Evolutionary conservation across 345 rosid species (phyloP), one percentile per base, ranked within the genome.

Genomic region (Geranium brycei): DNA sequence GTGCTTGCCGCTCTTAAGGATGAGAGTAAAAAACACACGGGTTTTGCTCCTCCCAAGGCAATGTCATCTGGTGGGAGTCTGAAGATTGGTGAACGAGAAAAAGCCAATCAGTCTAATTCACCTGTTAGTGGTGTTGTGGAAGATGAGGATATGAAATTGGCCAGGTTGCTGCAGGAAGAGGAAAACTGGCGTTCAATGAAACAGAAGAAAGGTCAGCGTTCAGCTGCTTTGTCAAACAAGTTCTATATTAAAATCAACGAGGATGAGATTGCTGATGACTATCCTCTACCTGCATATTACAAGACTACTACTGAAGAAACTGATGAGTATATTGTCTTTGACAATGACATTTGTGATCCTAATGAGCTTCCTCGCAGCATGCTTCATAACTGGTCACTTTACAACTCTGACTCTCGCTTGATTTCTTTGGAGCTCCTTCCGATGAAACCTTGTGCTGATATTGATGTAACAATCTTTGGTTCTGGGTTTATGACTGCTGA

Each of bases 361-460:
- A 75, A 72, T 51, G 80, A 85, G 5, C 91, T 91, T 23, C 98
- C 92, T 59, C 77, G 70, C 57, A 79, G 73, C 64, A 76, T 82
- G 83, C 89, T 91, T 14, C 85, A 91, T 64, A 76, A 87, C 53
- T 91, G 96, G 98, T 75, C 98, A 4, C 86, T 91, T 57, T 91
- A 91, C 73, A 85, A 91, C 66, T 85, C 82, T 12, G 89, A 91
- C 61, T 73, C 76, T 1, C 77, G 89, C 67, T 67, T 91, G 73
- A 75, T 85, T 65, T 84, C 98, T 19, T 73, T 89, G 76, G 96
- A 91, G 79, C 87, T 87, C 61, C 85, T 91, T 16, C 96, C 98
- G 0, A 89, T 79, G 87, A 87, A 75, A 72, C 79, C 78, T 0
- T 87, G 91, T 71, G 83, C 71, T 57, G 89, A 89, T 67, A 80